Percentiles rank a stretch among this genome's conserved stretches.
Evolutionary conservation across 2,329 filamentous ascomycete genomes (phyloP).

Genomic region (Plectosphaerella plurivora): DNA sequence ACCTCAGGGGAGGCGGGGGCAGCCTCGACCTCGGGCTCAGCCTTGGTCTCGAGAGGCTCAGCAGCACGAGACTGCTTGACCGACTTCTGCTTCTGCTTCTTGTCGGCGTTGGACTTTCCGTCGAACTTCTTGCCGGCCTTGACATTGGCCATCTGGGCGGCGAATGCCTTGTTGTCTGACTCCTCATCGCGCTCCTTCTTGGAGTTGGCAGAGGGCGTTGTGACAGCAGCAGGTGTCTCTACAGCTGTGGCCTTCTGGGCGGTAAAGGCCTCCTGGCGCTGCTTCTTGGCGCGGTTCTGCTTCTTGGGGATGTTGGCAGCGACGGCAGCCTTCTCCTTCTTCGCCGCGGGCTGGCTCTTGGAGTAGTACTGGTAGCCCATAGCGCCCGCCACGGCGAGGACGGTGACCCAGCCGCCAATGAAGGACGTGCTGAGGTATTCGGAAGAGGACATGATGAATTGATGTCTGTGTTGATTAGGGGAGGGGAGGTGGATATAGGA

Average conservation of each 20-base stretch:
- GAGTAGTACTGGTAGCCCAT: constrained; percentile 12
- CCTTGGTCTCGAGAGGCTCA: constrained; percentile 40
- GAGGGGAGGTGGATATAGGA: too few relatives aligned
- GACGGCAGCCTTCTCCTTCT: constrained; percentile 22
- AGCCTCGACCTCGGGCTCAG: constrained; percentile 33
- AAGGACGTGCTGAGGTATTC: constrained; percentile 11
- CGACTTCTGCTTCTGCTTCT: constrained; percentile 63
- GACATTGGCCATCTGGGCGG: constrained; percentile 64
- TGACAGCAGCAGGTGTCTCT: constrained; percentile 23
- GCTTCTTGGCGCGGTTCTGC: constrained; percentile 40
- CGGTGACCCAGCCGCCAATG: constrained; percentile 11
- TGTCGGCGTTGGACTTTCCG: constrained; percentile 48
- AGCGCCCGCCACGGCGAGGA: constrained; percentile 10
- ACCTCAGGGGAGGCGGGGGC: constrained; percentile 66
- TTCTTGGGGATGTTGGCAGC: constrained; percentile 29
- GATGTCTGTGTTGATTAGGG: constrained; percentile 1
- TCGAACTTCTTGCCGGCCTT: constrained; percentile 64
- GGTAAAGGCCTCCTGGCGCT: constrained; percentile 36
- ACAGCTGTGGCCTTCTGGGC: constrained; percentile 26
- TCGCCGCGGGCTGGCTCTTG: constrained; percentile 22
- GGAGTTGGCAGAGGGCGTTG: constrained; percentile 20
- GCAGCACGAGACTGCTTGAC: constrained; percentile 65
- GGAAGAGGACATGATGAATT: constrained; percentile 11
- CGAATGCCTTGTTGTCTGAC: constrained; percentile 70
- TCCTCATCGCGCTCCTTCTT: constrained; percentile 47